Evolutionary conservation across 2,329 filamentous ascomycete species (phyloP), one percentile per base, ranked within the genome.

Genomic region (Diaporthe longicolla): DNA sequence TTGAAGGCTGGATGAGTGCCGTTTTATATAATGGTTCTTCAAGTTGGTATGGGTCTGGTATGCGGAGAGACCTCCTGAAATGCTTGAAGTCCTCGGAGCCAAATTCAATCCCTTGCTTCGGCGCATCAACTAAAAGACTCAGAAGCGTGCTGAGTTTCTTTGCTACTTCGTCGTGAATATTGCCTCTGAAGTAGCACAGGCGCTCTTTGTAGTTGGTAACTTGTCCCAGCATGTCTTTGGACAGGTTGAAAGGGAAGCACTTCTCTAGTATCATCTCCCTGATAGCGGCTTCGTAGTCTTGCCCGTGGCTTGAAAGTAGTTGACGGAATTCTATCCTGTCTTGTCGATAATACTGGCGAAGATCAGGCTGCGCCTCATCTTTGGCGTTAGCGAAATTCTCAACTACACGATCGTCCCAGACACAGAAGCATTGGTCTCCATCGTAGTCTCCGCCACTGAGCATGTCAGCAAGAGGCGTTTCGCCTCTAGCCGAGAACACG

Each of bases 381-480:
- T 87, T 83, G 0, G 90, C 89, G 73, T 93, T 95, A 6, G 79
- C 77, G 77, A 96, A 96, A n/a, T 90, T 90, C 7, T 84, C 77
- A 0, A 94, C 92, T 4, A 97, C 87, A 0, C 83, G 82, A 0
- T 85, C 83, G 37, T 95, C 93, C 92, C 93, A 96, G 78, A 92
- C 94, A 0, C 94, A 83, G 93, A 93, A 95, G 6, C 93, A 90
- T n/a, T 85, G 88, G 76, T 97, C 94, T 0, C 94, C 94, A 77
- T 96, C 94, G 76, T 95, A 96, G 78, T 96, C 94, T 0, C 94
- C 94, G 0, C 94, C 94, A 1, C 93, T 94, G 0, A 96, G 84
- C 78, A 92, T 91, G 11, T 90, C 89, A 0, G 93, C 94, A 0
- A 95, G 85, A 0, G 93, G 89, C 0, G 83, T 84, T 35, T 87